These are phyloP conservation scores for Myxozyma monticola DNA, from an alignment of 805 yeast genomes.

Conservation along the genomic window DNA sequence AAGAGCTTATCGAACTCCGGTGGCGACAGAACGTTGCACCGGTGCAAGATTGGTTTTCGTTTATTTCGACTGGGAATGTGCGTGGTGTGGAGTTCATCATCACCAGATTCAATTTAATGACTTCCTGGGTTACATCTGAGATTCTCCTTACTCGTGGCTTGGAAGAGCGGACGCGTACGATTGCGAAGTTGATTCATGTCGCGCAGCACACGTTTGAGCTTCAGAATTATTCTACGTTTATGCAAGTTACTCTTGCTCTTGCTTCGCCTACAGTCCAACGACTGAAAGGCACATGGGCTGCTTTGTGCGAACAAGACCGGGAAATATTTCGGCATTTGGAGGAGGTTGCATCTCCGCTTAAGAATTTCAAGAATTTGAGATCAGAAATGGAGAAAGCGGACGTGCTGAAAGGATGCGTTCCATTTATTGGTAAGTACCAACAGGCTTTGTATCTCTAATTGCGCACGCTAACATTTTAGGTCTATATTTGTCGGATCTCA, in stretches of 20 bases:
- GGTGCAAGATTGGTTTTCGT: slow-evolving; percentile 79
- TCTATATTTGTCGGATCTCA: slow-evolving; percentile 76
- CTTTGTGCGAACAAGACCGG: slow-evolving; percentile 70
- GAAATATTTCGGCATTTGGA: slow-evolving; percentile 67
- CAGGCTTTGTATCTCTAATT: no score
- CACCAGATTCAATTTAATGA: slow-evolving; percentile 79
- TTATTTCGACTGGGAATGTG: slow-evolving; percentile 56
- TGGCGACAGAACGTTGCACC: slow-evolving; percentile 70
- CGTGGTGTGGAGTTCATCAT: slow-evolving; percentile 83
- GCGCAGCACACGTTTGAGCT: slow-evolving; percentile 70
- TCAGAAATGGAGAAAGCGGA: slow-evolving; percentile 58
- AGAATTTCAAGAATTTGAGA: slow-evolving; percentile 70
- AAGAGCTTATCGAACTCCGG: slow-evolving; percentile 72
- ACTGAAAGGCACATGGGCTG: slow-evolving; percentile 70
- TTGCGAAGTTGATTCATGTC: slow-evolving; percentile 84
- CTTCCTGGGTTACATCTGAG: slow-evolving; percentile 91
- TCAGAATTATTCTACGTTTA: slow-evolving; percentile 83
- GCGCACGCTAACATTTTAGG: slow-evolving; percentile 37
- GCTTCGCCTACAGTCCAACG: slow-evolving; percentile 62
- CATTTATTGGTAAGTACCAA: slow-evolving; percentile 64
- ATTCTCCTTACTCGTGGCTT: slow-evolving; percentile 65
- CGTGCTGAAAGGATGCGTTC: slow-evolving; percentile 76
- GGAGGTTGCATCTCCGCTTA: slow-evolving; percentile 68
- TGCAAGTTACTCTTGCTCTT: slow-evolving; percentile 83
- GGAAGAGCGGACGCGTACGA: slow-evolving; percentile 61